Evolutionary conservation across 2,329 filamentous ascomycete genomes (phyloP), one percentile per base, ranked within the genome.

Genomic region (Curvularia sp.): DNA sequence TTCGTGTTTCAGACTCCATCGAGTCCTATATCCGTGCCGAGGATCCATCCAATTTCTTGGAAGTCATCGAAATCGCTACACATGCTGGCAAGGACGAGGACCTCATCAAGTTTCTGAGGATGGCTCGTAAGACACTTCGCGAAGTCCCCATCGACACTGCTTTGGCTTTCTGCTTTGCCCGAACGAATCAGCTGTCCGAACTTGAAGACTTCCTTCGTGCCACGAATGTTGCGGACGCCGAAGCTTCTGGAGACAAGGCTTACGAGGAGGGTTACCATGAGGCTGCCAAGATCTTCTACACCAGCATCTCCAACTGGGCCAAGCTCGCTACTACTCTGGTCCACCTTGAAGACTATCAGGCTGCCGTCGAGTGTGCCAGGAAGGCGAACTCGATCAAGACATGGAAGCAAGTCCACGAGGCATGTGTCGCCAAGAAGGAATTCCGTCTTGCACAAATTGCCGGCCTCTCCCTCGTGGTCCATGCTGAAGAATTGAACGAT

Each of bases 351-450:
- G 95, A 99, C 69, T 98, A 99, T 82, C 96, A 99, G 80, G 92
- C 92, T 69, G 95, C 95, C 46, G 95, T 99, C 42, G 95, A 99
- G 78, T 97, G 93, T 73, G 95, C 96, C 26, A 91, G 95, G 77
- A 98, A 99, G 82, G 95, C 95, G 71, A 99, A 98, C 84, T 98
- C 92, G 79, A 93, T 97, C 80, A 97, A 96, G 83, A 95, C 99
- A 52, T 99, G 95, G 95, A 96, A 95, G 81, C 92, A 99, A 80
- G 95, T 99, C 68, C 96, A 98, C 80, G 90, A 92, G 75, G 95
- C 94, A 22, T 99, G 95, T 75, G 91, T 99, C 66, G 88, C 87
- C 62, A 99, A 98, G 88, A 98, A 97, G 83, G 95, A 99, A 77
- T 99, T 99, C 88, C 91, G 94, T 62, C 89, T 99, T 60, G 95